These are phyloP conservation scores for Ligustrum vulgare DNA, from an alignment of 257 asterid species.

Conservation along the genomic window DNA sequence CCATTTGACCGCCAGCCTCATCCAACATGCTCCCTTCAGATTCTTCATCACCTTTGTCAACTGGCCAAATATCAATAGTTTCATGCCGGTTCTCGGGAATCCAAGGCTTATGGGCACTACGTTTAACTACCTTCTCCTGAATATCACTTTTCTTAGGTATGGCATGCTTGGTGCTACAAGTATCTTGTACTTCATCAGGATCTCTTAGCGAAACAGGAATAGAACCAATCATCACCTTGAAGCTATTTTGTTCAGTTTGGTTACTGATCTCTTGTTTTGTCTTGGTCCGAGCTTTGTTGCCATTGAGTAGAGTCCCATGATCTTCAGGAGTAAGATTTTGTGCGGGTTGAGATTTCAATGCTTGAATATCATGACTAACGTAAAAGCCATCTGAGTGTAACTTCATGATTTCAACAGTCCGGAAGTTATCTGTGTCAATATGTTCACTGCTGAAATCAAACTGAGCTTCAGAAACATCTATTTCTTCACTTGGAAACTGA, in stretches of 20 bases:
- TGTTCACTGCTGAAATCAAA: constrained; percentile 33
- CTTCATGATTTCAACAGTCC: constrained; percentile 36
- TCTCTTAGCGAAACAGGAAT: constrained; percentile 40
- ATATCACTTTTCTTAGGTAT: constrained; percentile 16
- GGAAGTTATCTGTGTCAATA: constrained; percentile 36
- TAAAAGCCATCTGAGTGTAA: constrained; percentile 39
- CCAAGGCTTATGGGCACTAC: constrained; percentile 29
- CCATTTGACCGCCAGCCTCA: constrained; percentile 26
- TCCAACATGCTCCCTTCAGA: constrained; percentile 18
- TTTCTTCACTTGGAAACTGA: constrained; percentile 44
- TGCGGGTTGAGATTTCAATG: constrained; percentile 43
- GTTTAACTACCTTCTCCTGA: constrained; percentile 24
- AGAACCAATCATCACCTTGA: constrained; percentile 65
- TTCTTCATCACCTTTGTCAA: constrained; percentile 20
- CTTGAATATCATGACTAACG: constrained; percentile 45
- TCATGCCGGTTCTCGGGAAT: constrained; percentile 31
- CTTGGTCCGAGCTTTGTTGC: constrained; percentile 72
- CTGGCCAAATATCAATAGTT: constrained; percentile 19
- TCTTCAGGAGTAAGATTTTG: constrained; percentile 57
- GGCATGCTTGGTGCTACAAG: constrained; percentile 19
- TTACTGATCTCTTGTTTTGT: constrained; percentile 35
- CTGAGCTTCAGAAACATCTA: constrained; percentile 40
- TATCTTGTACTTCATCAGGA: constrained; percentile 13
- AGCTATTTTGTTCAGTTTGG: constrained; percentile 44
- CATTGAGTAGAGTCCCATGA: constrained; percentile 32